These are phyloP conservation scores for Pseudocercospora pini-densiflorae DNA, from an alignment of 2,329 filamentous ascomycete genomes.

Conservation along the genomic window DNA sequence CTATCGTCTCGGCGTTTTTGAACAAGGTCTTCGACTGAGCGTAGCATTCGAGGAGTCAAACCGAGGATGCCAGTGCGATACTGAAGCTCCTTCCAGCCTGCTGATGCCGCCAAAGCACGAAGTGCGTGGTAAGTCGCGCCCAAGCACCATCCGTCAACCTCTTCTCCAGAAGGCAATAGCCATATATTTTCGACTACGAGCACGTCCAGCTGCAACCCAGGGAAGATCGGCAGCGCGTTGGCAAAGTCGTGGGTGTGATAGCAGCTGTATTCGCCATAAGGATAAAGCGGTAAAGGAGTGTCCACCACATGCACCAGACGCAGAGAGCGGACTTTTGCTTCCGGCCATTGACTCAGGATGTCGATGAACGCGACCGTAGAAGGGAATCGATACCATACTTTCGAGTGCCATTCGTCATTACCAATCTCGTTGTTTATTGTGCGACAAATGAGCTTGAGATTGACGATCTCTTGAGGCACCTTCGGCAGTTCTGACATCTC, in stretches of 20 bases:
- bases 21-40: background rate
- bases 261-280: background rate
- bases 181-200: constrained; percentile 17
- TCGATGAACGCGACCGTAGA: constrained; percentile 17
- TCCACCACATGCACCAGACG: constrained; percentile 11
- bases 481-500: background rate
- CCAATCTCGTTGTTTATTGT: constrained; percentile 6
- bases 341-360: constrained; percentile 15
- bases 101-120: background rate
- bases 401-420: constrained; percentile 13
- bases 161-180: constrained; percentile 8
- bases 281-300: constrained; percentile 5
- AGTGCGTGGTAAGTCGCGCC: constrained; percentile 1
- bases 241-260: constrained; percentile 4
- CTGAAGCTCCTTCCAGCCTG: constrained; percentile 8
- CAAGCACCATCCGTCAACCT: background rate
- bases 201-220: constrained; percentile 12
- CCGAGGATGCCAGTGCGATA: constrained; percentile 11
- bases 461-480: background rate
- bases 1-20: background rate
- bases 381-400: constrained; percentile 15
- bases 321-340: constrained; percentile 4
- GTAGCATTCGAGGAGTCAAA: background rate
- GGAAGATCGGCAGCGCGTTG: constrained; percentile 7
- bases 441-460: constrained; percentile 10